Percentiles rank a stretch among this genome's conserved stretches.
phyloP scores from a whole-genome alignment of 1,139 yeast genomes.

The Pichia norvegensis region DNA sequence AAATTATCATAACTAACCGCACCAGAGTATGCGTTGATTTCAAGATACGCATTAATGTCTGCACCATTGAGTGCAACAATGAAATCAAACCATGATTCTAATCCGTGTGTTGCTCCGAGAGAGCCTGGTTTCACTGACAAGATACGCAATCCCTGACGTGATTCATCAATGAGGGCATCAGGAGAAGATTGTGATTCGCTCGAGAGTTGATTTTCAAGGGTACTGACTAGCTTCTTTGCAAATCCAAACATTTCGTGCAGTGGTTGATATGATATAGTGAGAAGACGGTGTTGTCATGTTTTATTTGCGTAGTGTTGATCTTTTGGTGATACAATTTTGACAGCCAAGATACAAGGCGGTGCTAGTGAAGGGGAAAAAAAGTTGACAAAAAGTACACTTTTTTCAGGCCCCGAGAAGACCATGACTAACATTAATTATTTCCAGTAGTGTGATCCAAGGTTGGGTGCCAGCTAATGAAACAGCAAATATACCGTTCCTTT shows the following conservation, averaged over 20 bases:
- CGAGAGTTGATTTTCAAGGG: constrained; percentile 45
- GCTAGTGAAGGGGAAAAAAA: neutral
- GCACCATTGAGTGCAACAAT: constrained; percentile 72
- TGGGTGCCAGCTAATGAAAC: neutral
- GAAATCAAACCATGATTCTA: constrained; percentile 84
- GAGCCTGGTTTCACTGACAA: constrained; percentile 41
- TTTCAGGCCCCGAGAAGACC: too few relatives aligned
- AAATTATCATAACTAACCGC: constrained; percentile 17
- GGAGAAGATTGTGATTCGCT: constrained; percentile 15
- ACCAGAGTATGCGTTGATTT: constrained; percentile 13
- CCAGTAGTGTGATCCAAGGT: neutral
- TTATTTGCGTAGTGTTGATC: neutral
- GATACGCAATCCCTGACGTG: constrained; percentile 47
- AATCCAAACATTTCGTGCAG: constrained; percentile 64
- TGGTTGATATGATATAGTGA: neutral
- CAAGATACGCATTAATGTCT: constrained; percentile 34
- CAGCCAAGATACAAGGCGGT: neutral
- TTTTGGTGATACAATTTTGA: neutral
- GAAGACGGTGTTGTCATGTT: too few relatives aligned
- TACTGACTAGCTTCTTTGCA: constrained; percentile 75
- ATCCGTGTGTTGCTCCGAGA: constrained; percentile 37
- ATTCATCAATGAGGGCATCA: constrained; percentile 10
- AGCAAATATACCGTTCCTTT: neutral
- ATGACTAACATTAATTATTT: too few relatives aligned
- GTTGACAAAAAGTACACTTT: too few relatives aligned